Base-by-base conservation (phyloP, 2,329 filamentous ascomycete genomes). In the Zopfia rhizophila region DNA sequence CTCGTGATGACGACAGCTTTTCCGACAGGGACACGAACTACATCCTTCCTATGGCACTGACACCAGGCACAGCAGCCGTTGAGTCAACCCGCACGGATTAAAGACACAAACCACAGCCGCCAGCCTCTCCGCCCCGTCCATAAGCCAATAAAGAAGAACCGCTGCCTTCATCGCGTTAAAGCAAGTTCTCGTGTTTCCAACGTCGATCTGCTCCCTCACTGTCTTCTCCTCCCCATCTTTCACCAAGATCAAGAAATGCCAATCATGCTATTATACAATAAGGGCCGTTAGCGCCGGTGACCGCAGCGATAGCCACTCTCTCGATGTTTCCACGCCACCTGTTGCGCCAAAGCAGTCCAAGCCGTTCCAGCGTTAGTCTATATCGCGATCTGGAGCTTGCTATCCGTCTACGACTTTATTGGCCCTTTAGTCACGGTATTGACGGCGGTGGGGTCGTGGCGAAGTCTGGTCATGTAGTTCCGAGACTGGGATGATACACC, bases 231-330 rank as follows among this genome's bases (percentile, higher is more conserved):
- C 18, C 48, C 30, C 45, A 36, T 51, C 46, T 42, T 54, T 63
- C 1, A 53, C 53, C 11, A 61, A 38, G 24, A 66, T 50, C 16
- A 65, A 33, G 38, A 65, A 45, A 41, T 63, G 56, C 61, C 56
- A 65, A 19, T 63, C 55, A 52, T 65, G 60, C 1, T 58, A 60
- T 39, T 63, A 57, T 8, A 53, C 50, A 36, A 61, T 63, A 14
- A 60, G 51, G 28, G 62, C 37, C 40, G 55, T 58, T 7, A 63
- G 29, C 10, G 56, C 58, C 10, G 55, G 60, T 52, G 41, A 60
- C 27, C 24, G 33, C 18, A n/a, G n/a, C n/a, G n/a, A n/a, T n/a
- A n/a, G n/a, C n/a, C n/a, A n/a, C n/a, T n/a, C n/a, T n/a, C n/a
- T n/a, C n/a, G n/a, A n/a, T n/a, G n/a, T n/a, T n/a, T n/a, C n/a